Evolutionary conservation across 495 filamentous ascomycete genomes (phyloP).

Genomic region (Penicillium flavigenum): DNA sequence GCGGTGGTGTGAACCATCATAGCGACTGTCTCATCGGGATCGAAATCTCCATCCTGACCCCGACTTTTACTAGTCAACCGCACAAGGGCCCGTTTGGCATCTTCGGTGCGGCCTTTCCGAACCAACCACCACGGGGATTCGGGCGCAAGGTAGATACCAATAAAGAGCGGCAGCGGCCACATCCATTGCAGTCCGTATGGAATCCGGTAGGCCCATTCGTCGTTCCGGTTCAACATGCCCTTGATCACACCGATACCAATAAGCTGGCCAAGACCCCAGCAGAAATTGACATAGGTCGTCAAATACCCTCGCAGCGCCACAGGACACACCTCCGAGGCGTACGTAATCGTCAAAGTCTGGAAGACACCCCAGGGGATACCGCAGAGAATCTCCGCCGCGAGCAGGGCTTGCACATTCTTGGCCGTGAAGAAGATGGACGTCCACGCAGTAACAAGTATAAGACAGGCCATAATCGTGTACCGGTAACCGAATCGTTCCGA

Average conservation of each 20-base stretch:
- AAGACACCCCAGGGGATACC: conserved; percentile 83
- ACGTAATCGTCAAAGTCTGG: conserved; percentile 76
- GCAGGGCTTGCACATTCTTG: conserved; percentile 63
- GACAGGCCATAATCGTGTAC: conserved; percentile 68
- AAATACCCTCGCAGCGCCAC: conserved; percentile 69
- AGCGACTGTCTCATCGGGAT: conserved; percentile 72
- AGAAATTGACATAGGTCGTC: conserved; percentile 80
- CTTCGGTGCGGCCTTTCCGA: conserved; percentile 62
- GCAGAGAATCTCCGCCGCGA: conserved; percentile 72
- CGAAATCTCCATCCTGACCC: conserved; percentile 57
- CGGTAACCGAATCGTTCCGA: conserved; percentile 74
- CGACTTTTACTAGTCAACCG: conserved; percentile 59
- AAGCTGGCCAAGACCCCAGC: conserved; percentile 76
- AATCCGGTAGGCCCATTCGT: conserved; percentile 67
- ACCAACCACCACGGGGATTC: conserved; percentile 86
- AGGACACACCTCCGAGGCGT: conserved; percentile 77
- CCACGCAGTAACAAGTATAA: conserved; percentile 64
- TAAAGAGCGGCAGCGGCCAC: conserved; percentile 73
- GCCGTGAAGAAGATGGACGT: conserved; percentile 78
- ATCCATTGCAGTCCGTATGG: conserved; percentile 81
- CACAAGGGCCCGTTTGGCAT: conserved; percentile 65
- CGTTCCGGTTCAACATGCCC: conserved; percentile 55
- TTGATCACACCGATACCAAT: conserved; percentile 74
- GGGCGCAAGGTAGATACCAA: conserved; percentile 69
- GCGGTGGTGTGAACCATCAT: conserved; percentile 86